Conservation (phyloP, 371 early-diverging fungal genomes). For the Conidiobolus incongruus region DNA sequence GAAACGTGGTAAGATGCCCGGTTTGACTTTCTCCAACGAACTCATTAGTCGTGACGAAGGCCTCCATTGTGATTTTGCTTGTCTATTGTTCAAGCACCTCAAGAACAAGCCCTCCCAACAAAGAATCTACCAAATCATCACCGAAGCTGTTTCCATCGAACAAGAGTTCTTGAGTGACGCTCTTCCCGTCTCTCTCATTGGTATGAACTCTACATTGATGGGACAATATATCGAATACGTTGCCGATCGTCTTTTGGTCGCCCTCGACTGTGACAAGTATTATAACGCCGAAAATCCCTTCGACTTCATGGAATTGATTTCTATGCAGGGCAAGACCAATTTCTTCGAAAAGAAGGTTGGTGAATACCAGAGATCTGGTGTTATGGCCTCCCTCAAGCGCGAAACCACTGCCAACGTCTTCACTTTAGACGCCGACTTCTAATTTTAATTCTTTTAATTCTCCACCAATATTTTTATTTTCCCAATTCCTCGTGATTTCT, state of each 20-base stretch:
- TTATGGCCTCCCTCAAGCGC: conserved; percentile 28
- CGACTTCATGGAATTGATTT: conserved; percentile 99
- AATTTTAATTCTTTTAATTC: too few species aligned
- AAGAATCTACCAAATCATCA: conserved; percentile 58
- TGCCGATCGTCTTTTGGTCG: conserved; percentile 88
- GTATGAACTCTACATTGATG: conserved; percentile 97
- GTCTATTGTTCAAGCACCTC: conserved; percentile 82
- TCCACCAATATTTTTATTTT: too few species aligned
- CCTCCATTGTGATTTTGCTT: conserved; percentile 99
- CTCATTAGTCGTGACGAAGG: conserved; percentile 99
- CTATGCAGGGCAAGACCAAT: conserved; percentile 98
- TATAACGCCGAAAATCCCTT: conserved; percentile 94
- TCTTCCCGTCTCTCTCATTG: conserved; percentile 89
- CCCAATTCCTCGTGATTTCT: too few species aligned
- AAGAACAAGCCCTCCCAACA: conserved; percentile 51
- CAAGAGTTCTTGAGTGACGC: conserved; percentile 92
- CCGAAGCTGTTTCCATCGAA: conserved; percentile 91
- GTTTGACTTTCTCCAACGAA: conserved; percentile 98
- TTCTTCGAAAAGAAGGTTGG: conserved; percentile 99
- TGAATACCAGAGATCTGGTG: conserved; percentile 97
- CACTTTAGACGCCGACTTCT: conserved; percentile 67
- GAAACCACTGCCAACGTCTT: conserved; percentile 25
- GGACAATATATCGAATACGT: conserved; percentile 98
- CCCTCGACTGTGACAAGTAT: conserved; percentile 74
- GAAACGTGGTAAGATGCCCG: conserved; percentile 99